Conservation (phyloP, 371 early-diverging fungal genomes). For the Mortierella sp. region DNA sequence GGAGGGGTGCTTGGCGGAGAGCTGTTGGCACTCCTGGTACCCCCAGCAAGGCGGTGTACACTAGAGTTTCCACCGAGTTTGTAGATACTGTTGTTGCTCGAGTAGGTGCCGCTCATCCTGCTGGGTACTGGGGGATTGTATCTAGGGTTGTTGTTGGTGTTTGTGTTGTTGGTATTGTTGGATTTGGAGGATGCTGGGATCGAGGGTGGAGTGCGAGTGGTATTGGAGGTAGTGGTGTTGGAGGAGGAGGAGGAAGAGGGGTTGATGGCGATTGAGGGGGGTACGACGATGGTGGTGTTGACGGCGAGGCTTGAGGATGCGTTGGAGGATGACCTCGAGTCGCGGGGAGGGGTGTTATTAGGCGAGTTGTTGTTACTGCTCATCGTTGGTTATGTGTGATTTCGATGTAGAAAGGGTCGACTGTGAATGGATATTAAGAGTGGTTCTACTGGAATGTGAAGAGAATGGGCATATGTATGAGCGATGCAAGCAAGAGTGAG, state of each 20-base stretch:
- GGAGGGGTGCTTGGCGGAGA: slow-evolving; percentile 54
- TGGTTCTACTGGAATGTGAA: not conserved
- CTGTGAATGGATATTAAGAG: too few relatives aligned
- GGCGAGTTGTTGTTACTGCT: slow-evolving; percentile 34
- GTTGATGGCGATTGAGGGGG: slow-evolving; percentile 17
- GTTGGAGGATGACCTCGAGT: slow-evolving; percentile 14
- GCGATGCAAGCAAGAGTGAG: not conserved
- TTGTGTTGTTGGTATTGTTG: slow-evolving; percentile 8
- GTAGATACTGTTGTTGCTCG: slow-evolving; percentile 38
- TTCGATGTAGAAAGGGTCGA: too few relatives aligned
- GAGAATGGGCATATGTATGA: not conserved
- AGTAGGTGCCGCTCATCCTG: slow-evolving; percentile 51
- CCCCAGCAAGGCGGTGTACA: slow-evolving; percentile 24
- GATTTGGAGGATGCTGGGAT: slow-evolving; percentile 9
- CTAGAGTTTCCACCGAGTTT: slow-evolving; percentile 10
- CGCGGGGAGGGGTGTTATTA: slow-evolving; percentile 32
- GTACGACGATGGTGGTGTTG: not conserved
- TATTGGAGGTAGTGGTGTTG: slow-evolving; percentile 3
- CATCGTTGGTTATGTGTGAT: slow-evolving; percentile 6
- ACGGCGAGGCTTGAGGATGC: slow-evolving; percentile 22
- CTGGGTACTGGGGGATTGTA: slow-evolving; percentile 54
- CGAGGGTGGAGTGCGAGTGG: slow-evolving; percentile 1
- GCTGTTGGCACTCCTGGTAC: slow-evolving; percentile 35
- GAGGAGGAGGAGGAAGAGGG: slow-evolving; percentile 23
- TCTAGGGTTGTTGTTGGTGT: slow-evolving; percentile 7